phyloP scores from a whole-genome alignment of 441 rosid genomes.

The Hura crepitans region DNA sequence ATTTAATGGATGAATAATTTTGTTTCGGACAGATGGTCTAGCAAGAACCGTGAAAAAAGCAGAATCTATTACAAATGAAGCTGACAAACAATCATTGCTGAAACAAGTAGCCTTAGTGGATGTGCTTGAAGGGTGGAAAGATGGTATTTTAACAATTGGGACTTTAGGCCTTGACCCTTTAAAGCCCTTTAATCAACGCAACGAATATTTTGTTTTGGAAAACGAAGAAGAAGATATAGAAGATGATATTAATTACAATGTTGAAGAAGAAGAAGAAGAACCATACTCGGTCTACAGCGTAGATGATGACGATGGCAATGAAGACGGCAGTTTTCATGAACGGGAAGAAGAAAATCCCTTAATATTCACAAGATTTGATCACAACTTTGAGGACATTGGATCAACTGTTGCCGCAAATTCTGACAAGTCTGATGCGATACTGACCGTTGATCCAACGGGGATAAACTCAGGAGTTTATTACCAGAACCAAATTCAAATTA shows the following conservation, averaged over 20 bases:
- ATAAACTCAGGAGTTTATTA: neutral
- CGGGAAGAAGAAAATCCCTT: conserved; percentile 59
- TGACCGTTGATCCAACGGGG: conserved; percentile 17
- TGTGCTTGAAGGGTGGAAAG: conserved; percentile 70
- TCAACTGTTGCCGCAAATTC: conserved; percentile 4
- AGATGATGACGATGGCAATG: conserved; percentile 34
- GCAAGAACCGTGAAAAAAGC: conserved; percentile 48
- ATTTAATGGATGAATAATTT: neutral
- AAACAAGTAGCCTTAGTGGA: conserved; percentile 59
- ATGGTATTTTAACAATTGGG: conserved; percentile 75
- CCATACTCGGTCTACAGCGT: conserved; percentile 14
- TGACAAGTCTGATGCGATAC: conserved; percentile 18
- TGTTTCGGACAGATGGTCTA: conserved; percentile 36
- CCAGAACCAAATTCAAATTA: conserved; percentile 23
- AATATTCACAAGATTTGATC: conserved; percentile 37
- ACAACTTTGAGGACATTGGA: conserved; percentile 23
- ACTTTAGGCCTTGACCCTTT: conserved; percentile 80
- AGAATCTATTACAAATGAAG: conserved; percentile 46
- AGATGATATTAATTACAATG: conserved; percentile 24
- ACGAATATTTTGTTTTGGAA: conserved; percentile 31
- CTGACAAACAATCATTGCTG: conserved; percentile 53
- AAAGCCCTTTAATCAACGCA: conserved; percentile 37
- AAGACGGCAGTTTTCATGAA: conserved; percentile 27
- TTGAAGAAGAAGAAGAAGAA: conserved; percentile 27
- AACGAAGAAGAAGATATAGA: conserved; percentile 25